Evolutionary conservation across 805 yeast species (phyloP), one percentile per base, ranked within the genome.

Genomic region (Yamadazyma tumulicola): DNA sequence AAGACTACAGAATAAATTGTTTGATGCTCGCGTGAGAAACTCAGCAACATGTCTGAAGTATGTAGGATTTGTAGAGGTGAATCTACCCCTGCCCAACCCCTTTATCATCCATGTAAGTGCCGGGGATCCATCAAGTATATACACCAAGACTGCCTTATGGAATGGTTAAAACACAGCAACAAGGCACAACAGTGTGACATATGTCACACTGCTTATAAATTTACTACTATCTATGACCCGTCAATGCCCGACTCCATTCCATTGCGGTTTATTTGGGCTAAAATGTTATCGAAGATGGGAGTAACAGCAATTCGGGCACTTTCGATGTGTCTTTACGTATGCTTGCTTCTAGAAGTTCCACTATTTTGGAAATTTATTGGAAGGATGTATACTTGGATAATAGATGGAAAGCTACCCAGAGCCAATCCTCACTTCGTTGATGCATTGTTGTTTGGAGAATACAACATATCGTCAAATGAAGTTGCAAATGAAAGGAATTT

Each of bases 21-120:
- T n/a, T n/a, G n/a, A n/a, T n/a, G n/a, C n/a, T n/a, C n/a, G n/a
- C n/a, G n/a, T n/a, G n/a, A n/a, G n/a, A n/a, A n/a, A n/a, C n/a
- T n/a, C n/a, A n/a, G n/a, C n/a, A n/a, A n/a, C n/a, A n/a, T n/a
- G n/a, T n/a, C n/a, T n/a, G n/a, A n/a, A n/a, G n/a, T 81, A 3
- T 93, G 98, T 59, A 82, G 98, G 41, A 89, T 93, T 29, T 93
- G 98, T 55, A 82, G 96, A 34, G 91, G 95, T 24, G 97, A 87
- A 48, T 89, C 76, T n/a, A 77, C 93, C 0, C 63, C 61, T 0
- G 77, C 74, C 1, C 86, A 85, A 44, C 96, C 96, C 3, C 65
- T 93, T 29, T 81, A 75, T 44, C 89, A 85, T 57, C 98, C 98
- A 3, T 93, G 99, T 61, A 81, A 77, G 51, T 93, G 98, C 61